A percentile compares a stretch with the other conserved stretches of the same genome.
Evolutionary conservation across 2,329 filamentous ascomycete species (phyloP).

Genomic region (Tympanopsis confertula): DNA sequence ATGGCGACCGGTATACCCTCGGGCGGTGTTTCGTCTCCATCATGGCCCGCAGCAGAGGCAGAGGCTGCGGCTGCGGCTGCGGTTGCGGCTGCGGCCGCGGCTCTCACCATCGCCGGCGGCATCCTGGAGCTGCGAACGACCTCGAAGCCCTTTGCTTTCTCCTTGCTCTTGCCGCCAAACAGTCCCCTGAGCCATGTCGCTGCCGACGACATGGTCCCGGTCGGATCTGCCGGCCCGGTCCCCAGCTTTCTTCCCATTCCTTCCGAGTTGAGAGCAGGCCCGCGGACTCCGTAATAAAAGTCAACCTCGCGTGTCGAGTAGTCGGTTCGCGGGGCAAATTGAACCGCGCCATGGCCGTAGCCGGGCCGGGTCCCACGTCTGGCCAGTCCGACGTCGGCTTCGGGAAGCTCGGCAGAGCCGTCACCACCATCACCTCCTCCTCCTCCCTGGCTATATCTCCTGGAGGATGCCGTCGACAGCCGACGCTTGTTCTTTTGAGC

Average conservation of each 20-base stretch:
- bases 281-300: conserved; percentile 89
- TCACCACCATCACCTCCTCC: conserved; percentile 24
- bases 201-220: conserved; percentile 78
- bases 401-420: conserved; percentile 25
- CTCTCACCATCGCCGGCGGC: conserved; percentile 57
- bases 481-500: conserved; percentile 19
- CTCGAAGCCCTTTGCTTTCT: conserved; percentile 92
- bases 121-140: conserved; percentile 84
- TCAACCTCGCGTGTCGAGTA: conserved; percentile 92
- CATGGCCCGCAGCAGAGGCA: conserved; percentile 36
- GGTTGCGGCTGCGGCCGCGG: no score
- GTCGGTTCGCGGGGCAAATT: conserved; percentile 56
- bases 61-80: no score
- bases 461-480: conserved; percentile 21
- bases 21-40: conserved; percentile 55
- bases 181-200: conserved; percentile 78
- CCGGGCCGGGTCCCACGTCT: conserved; percentile 29
- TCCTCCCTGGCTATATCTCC: conserved; percentile 23
- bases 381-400: conserved; percentile 27
- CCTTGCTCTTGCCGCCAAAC: conserved; percentile 76
- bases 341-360: conserved; percentile 19
- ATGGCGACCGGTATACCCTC: conserved; percentile 58
- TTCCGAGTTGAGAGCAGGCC: conserved; percentile 74
- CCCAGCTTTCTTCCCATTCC: conserved; percentile 74
- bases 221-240: conserved; percentile 89